Base-by-base conservation (phyloP, 345 rosid genomes). In the Linum usitatissimum region DNA sequence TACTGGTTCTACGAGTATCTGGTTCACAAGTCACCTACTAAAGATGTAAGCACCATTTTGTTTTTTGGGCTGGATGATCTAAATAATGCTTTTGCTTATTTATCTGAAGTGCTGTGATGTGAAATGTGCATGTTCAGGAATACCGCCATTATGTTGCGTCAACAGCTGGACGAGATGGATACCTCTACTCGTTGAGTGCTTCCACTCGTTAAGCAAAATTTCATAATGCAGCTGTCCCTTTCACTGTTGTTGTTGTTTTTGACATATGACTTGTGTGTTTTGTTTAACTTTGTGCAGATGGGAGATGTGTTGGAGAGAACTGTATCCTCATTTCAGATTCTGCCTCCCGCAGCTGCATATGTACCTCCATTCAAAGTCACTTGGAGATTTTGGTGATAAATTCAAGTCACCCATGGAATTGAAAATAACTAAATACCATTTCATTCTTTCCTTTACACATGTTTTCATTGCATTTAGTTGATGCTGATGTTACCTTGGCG, bases 321-420 rank as follows among this genome's bases (percentile, higher is more conserved):
- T 30, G 91, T 84, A 48, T 84, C 66, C 21, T 85, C 98, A 3
- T 89, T 92, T 70, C 86, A 84, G 59, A 92, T 92, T 68, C 81
- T 86, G 55, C 89, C 91, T 58, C 81, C 91, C 4, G 85, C 93
- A 13, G 81, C 78, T 60, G 78, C 66, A 72, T 92, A 89, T 66
- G 89, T 89, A 65, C 96, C 96, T 76, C 98, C 98, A 36, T 89
- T 58, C 73, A 92, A 92, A 76, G 98, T 89, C 78, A 92, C 98
- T 14, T 91, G 96, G 96, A 84, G 96, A 80, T 91, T 91, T 79
- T 88, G 96, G 98, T 91, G 87, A 88, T 21, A 40, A 30, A 5
- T n/a, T n/a, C n/a, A n/a, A n/a, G n/a, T 31, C 36, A 31, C 3
- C 36, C 36, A 31, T 31, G 36, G 36, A 31, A 31, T 31, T 31